Conservation (phyloP, 2,329 filamentous ascomycete genomes). For the Neospermospora avenae region DNA sequence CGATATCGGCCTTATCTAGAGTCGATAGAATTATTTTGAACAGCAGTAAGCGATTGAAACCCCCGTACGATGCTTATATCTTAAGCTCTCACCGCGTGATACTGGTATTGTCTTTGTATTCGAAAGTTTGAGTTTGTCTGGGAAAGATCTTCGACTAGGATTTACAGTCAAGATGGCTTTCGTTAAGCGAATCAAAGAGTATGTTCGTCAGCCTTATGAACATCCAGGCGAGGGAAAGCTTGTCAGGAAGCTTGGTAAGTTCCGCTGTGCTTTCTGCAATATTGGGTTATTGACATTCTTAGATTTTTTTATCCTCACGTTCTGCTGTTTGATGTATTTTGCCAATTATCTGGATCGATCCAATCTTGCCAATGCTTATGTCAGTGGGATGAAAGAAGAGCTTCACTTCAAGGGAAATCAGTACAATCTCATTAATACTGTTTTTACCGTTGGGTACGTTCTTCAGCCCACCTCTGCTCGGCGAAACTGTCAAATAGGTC, state of each 20-base stretch:
- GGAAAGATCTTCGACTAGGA: too few species aligned
- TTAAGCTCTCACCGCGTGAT: neutral
- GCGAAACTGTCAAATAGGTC: neutral
- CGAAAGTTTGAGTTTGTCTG: too few species aligned
- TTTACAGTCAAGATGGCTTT: conserved; percentile 10
- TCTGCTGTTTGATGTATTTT: conserved; percentile 41
- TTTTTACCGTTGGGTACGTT: conserved; percentile 36
- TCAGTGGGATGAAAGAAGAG: conserved; percentile 52
- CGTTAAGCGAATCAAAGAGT: conserved; percentile 18
- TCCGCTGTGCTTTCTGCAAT: neutral
- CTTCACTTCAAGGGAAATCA: conserved; percentile 47
- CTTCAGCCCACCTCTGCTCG: neutral
- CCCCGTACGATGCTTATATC: neutral
- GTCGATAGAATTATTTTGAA: neutral
- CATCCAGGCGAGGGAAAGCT: conserved; percentile 29
- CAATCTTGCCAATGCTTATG: conserved; percentile 53
- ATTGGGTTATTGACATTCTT: conserved; percentile 1
- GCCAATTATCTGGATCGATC: conserved; percentile 44
- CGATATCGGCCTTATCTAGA: neutral
- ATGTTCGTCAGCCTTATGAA: conserved; percentile 26
- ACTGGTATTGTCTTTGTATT: too few species aligned
- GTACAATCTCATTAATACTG: conserved; percentile 52
- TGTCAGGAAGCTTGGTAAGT: conserved; percentile 28
- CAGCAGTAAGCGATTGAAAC: neutral
- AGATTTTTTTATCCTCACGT: conserved; percentile 36